Conservation (phyloP, 768 basidiomycete genomes). For the Tylopilus vinaceipallidus region DNA sequence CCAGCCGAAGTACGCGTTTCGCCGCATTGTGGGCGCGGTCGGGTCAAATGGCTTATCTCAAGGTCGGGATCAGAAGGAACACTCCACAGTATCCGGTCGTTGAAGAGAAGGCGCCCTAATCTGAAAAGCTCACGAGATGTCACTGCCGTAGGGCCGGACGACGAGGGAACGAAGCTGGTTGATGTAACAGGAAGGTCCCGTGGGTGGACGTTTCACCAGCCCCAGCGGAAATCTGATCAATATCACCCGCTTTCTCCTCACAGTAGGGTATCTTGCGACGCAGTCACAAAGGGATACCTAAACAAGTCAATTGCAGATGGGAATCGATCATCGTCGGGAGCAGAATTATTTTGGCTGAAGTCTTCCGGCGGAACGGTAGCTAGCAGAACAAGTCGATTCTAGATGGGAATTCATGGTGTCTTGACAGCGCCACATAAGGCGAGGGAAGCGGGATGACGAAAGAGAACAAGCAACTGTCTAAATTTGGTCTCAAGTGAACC, state of each 20-base stretch:
- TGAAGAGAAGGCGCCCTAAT: not conserved
- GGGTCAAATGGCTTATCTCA: too few species aligned
- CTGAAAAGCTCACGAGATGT: not conserved
- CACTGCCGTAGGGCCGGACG: not conserved
- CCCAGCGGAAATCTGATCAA: not conserved
- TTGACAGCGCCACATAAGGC: not conserved
- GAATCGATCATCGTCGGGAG: too few species aligned
- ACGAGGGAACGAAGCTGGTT: not conserved
- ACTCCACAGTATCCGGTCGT: not conserved
- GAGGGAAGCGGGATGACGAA: not conserved
- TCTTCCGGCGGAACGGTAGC: too few species aligned
- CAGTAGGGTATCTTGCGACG: not conserved
- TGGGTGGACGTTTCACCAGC: not conserved
- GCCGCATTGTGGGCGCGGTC: not conserved
- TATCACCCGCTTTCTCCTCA: not conserved
- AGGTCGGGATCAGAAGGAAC: not conserved
- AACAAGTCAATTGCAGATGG: too few species aligned
- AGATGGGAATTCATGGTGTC: not conserved
- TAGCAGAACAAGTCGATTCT: too few species aligned
- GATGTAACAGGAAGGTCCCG: conserved; percentile 2
- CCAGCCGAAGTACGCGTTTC: not conserved
- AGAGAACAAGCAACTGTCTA: conserved; percentile 27
- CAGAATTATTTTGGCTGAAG: too few species aligned
- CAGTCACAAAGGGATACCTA: conserved; percentile 23
- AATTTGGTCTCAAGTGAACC: conserved; percentile 26